Evolutionary conservation across 306 rosid genomes (phyloP).

Genomic region (Cucurbita argyrosperma): DNA sequence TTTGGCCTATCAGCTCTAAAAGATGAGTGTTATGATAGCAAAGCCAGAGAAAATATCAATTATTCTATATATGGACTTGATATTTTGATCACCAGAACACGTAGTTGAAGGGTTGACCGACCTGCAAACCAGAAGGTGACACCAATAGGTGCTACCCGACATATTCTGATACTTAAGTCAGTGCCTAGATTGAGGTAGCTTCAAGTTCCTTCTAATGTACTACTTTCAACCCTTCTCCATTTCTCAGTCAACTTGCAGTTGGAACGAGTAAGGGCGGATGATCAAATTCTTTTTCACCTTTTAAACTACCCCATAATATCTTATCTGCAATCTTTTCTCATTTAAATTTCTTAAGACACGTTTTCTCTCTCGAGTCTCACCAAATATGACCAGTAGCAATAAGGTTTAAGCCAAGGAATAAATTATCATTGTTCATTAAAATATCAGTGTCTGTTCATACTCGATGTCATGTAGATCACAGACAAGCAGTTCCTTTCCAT

Average conservation of each 20-base stretch:
- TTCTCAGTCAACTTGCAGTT: neutral
- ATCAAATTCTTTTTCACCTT: neutral
- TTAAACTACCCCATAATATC: neutral
- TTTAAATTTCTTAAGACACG: neutral
- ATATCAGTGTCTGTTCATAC: neutral
- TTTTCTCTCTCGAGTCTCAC: neutral
- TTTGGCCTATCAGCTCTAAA: neutral
- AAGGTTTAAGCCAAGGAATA: neutral
- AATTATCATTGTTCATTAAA: neutral
- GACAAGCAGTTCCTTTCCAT: neutral
- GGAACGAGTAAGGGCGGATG: neutral
- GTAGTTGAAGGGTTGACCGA: neutral
- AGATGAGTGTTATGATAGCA: neutral
- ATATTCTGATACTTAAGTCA: neutral
- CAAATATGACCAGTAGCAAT: neutral
- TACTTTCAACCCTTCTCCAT: neutral
- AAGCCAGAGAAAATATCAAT: neutral
- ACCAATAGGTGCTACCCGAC: neutral
- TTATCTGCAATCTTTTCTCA: neutral
- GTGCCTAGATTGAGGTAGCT: neutral
- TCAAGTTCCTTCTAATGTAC: neutral
- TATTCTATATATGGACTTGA: neutral
- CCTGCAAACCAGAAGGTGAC: neutral
- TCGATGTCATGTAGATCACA: neutral
- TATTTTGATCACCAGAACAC: neutral